A percentile compares a stretch with the other conserved stretches of the same genome.
These are phyloP conservation scores for Astrephomene gubernaculifera DNA, from an alignment of 139 green algal genomes.

Conservation along the genomic window DNA sequence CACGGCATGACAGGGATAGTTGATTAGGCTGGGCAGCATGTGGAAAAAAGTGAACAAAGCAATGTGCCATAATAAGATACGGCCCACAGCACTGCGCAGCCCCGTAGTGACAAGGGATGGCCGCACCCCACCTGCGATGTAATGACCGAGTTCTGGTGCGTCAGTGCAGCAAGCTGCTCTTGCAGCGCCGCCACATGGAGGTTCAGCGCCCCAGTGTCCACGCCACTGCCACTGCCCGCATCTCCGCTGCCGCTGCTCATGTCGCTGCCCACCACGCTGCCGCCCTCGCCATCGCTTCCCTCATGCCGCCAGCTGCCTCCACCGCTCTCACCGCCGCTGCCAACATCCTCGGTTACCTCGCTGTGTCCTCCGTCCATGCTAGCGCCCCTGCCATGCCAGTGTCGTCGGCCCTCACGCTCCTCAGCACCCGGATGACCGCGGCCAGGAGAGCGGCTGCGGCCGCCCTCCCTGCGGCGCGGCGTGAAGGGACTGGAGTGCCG, in stretches of 20 bases:
- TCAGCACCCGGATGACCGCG: not conserved
- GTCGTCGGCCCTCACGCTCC: too few species aligned
- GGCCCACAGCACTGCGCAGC: too few species aligned
- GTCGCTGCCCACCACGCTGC: not conserved
- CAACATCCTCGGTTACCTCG: not conserved
- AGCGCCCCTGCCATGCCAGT: too few species aligned
- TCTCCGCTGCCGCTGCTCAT: not conserved
- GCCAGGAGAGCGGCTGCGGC: not conserved
- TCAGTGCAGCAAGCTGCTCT: slow-evolving; percentile 43
- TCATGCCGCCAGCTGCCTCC: not conserved
- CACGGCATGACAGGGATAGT: too few species aligned
- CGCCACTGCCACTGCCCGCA: not conserved
- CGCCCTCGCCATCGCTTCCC: not conserved
- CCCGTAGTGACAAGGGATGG: not conserved
- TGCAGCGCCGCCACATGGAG: slow-evolving; percentile 25
- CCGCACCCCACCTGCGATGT: slow-evolving; percentile 6
- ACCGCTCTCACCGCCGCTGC: not conserved
- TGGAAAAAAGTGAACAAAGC: too few species aligned
- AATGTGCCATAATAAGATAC: too few species aligned
- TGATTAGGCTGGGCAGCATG: too few species aligned
- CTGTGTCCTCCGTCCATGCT: not conserved
- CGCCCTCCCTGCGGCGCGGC: not conserved
- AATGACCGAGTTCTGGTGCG: slow-evolving; percentile 38
- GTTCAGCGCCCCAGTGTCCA: slow-evolving; percentile 5
- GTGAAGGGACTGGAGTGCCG: not conserved